These are phyloP conservation scores for Lippia alba DNA, from an alignment of 305 asterid genomes.

Conservation along the genomic window DNA sequence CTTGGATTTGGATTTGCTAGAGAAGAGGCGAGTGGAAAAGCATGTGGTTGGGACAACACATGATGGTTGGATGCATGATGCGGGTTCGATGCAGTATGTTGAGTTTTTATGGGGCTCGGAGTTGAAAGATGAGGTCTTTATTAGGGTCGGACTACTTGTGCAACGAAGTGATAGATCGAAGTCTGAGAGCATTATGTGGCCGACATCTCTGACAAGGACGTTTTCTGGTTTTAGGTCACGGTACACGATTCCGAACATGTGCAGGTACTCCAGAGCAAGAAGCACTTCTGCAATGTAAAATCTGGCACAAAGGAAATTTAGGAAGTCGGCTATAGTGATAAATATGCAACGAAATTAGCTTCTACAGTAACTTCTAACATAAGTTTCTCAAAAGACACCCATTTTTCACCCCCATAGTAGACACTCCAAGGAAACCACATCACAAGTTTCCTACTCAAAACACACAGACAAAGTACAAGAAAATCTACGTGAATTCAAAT, in stretches of 20 bases:
- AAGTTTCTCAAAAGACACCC: too few species aligned
- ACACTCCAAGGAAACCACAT: neutral
- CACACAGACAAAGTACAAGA: neutral
- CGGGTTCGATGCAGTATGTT: constrained; percentile 39
- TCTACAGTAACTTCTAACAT: too few species aligned
- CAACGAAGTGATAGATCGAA: constrained; percentile 68
- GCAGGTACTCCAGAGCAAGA: constrained; percentile 63
- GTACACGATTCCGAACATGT: constrained; percentile 70
- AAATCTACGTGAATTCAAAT: neutral
- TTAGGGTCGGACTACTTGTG: constrained; percentile 56
- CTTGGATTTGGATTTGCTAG: constrained; percentile 44
- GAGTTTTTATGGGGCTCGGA: constrained; percentile 44
- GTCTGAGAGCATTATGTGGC: constrained; percentile 77
- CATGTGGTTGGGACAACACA: constrained; percentile 53
- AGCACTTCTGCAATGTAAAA: constrained; percentile 67
- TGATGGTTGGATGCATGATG: constrained; percentile 57
- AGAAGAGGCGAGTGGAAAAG: constrained; percentile 48
- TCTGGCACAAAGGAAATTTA: constrained; percentile 39
- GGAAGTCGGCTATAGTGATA: neutral
- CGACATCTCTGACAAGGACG: constrained; percentile 65
- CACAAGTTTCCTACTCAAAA: neutral
- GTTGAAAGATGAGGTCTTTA: constrained; percentile 42
- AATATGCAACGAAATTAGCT: too few species aligned
- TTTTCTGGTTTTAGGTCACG: constrained; percentile 74
- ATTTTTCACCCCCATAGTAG: too few species aligned